Evolutionary conservation across 2,329 filamentous ascomycete species (phyloP).

Genomic region (Emmonsia crescens): DNA sequence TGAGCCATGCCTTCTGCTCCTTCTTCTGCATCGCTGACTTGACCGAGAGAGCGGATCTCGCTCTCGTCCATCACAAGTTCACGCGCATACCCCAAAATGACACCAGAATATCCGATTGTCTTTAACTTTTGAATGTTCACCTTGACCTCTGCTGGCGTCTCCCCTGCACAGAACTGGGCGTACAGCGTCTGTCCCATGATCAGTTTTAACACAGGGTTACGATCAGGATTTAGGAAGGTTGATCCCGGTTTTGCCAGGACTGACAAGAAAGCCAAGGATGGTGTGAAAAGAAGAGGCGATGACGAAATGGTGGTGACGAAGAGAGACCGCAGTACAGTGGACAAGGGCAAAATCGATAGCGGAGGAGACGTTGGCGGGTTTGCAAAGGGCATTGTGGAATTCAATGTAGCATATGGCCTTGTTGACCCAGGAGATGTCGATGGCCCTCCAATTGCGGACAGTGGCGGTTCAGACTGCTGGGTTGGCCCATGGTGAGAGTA

Average conservation of each 20-base stretch:
- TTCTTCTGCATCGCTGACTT: constrained; percentile 5
- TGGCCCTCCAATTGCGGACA: neutral
- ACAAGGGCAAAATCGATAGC: constrained; percentile 13
- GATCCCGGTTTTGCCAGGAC: constrained; percentile 59
- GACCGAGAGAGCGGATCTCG: constrained; percentile 12
- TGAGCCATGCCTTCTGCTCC: constrained; percentile 12
- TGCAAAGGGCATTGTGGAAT: neutral
- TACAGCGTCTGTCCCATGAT: constrained; percentile 77
- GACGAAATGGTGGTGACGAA: constrained; percentile 13
- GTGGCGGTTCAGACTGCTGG: constrained; percentile 2
- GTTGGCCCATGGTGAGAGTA: constrained; percentile 6
- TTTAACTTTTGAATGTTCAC: constrained; percentile 56
- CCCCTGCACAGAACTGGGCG: constrained; percentile 81
- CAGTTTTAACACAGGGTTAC: constrained; percentile 58
- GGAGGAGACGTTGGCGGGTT: constrained; percentile 3
- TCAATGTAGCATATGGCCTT: constrained; percentile 5
- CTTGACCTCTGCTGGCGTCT: constrained; percentile 57
- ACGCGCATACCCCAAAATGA: constrained; percentile 73
- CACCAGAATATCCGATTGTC: constrained; percentile 65
- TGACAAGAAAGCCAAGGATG: constrained; percentile 58
- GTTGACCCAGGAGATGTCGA: constrained; percentile 3
- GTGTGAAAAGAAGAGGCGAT: constrained; percentile 43
- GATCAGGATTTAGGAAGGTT: constrained; percentile 59
- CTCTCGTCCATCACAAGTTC: constrained; percentile 62
- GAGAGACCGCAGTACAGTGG: constrained; percentile 12